Base-by-base conservation (phyloP, 1,284 basidiomycete genomes). In the Leccinum angustisporum region DNA sequence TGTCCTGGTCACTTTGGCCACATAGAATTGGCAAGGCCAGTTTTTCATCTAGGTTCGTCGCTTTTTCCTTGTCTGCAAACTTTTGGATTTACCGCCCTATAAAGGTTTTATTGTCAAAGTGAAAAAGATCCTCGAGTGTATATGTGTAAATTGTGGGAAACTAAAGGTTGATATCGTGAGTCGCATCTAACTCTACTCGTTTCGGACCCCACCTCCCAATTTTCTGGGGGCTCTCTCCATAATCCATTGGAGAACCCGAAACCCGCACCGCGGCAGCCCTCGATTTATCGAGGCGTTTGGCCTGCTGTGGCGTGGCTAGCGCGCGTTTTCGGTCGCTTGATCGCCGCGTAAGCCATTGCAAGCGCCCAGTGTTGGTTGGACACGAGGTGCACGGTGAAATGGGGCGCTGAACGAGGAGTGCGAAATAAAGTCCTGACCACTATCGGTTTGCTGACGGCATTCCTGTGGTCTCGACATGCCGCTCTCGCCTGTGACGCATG, bases 1-100 rank as follows among this genome's bases (percentile, higher is more conserved):
- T 97, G 95, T 79, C 97, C 97, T 34, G 97, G 97, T 60, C 97
- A 99, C 78, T 99, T 99, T 80, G 97, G 96, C 62, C 95, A 99
- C 78, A 96, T 99, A 71, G 97, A 99, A 80, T 82, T 99, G 69
- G 95, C 95, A 56, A 84, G 94, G 68, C 96, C 97, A 16, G 95
- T 98, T 34, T 99, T 96, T 75, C 97, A 98, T 77, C 93, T 95
- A 76, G 97, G 95, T 92, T 77, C 65, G 87, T 81, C 40, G 27
- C 7, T 1, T 3, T 13, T 31, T 21, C 7, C 0, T 36, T 27
- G 6, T 61, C 34, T 2, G 3, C 46, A 30, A 27, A 7, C 14
- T 8, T 10, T 3, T 25, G 4, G 36, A 63, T 38, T 33, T 51
- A 33, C 10, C n/a, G 30, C 40, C 5, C 33, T 27, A 27, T 27